Conservation (phyloP, 1,139 yeast genomes). For the Diutina rugosa region DNA sequence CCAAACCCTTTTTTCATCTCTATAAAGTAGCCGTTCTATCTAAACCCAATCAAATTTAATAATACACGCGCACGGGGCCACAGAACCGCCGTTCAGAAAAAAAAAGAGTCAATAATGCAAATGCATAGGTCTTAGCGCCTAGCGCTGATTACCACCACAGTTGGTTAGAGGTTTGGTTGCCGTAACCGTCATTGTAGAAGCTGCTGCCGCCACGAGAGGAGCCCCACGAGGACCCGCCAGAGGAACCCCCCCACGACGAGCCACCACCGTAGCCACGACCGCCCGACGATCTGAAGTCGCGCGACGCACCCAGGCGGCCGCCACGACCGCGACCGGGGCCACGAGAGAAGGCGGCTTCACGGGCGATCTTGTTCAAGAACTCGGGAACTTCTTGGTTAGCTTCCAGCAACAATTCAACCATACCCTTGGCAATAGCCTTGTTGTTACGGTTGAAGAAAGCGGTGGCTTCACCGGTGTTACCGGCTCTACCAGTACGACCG, state of each 20-base stretch:
- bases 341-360: constrained; percentile 56
- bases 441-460: constrained; percentile 97
- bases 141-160: constrained; percentile 26
- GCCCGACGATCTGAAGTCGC: constrained; percentile 32
- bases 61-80: constrained; percentile 1
- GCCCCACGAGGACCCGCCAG: constrained; percentile 1
- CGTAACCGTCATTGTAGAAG: constrained; percentile 15
- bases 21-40: constrained; percentile 1
- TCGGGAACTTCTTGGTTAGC: constrained; percentile 97
- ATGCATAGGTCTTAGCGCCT: background rate
- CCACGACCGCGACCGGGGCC: constrained; percentile 12
- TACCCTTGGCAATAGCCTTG: constrained; percentile 78
- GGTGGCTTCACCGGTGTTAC: constrained; percentile 96
- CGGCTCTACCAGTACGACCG: constrained; percentile 99
- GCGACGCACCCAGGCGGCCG: constrained; percentile 24
- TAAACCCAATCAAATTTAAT: constrained; percentile 1
- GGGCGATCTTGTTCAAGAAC: constrained; percentile 67
- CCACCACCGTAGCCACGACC: constrained; percentile 1
- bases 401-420: constrained; percentile 78
- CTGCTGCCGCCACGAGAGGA: constrained; percentile 10
- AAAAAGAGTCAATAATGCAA: background rate
- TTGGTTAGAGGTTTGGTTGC: constrained; percentile 20
- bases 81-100: constrained; percentile 1
- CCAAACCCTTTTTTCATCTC: constrained; percentile 2
- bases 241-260: background rate